phyloP scores from a whole-genome alignment of 2,329 filamentous ascomycete species.

The Colletotrichum scovillei region DNA sequence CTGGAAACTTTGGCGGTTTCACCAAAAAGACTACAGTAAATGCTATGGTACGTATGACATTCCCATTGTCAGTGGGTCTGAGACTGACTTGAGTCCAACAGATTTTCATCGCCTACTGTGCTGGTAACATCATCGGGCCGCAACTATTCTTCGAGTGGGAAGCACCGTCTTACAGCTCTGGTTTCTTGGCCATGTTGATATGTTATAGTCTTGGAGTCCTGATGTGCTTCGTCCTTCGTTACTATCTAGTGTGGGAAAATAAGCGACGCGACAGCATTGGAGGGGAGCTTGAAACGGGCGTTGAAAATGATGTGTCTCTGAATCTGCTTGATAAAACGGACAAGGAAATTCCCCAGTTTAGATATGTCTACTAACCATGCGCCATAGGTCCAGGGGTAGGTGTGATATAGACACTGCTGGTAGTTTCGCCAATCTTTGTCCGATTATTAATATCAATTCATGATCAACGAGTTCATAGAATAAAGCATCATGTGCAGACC shows the following conservation, averaged over 20 bases:
- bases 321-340: conserved; percentile 62
- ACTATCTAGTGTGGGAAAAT: conserved; percentile 12
- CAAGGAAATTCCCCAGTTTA: conserved; percentile 63
- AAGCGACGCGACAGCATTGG: conserved; percentile 28
- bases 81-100: neutral
- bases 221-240: conserved; percentile 48
- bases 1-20: conserved; percentile 74
- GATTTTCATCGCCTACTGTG: conserved; percentile 20
- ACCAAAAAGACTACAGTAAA: conserved; percentile 76
- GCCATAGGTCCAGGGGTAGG: neutral
- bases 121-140: conserved; percentile 75
- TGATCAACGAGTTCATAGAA: neutral
- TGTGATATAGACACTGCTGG: too few species aligned
- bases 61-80: neutral
- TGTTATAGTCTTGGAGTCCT: conserved; percentile 48
- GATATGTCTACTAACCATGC: conserved; percentile 54
- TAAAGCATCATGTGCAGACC: neutral
- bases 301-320: conserved; percentile 61
- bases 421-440: too few species aligned
- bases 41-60: conserved; percentile 40
- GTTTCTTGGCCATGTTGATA: conserved; percentile 62
- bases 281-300: conserved; percentile 30
- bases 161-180: conserved; percentile 67
- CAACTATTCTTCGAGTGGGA: conserved; percentile 69
- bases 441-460: neutral